These are phyloP conservation scores for Candida boleticola DNA, from an alignment of 805 yeast species.

Conservation along the genomic window DNA sequence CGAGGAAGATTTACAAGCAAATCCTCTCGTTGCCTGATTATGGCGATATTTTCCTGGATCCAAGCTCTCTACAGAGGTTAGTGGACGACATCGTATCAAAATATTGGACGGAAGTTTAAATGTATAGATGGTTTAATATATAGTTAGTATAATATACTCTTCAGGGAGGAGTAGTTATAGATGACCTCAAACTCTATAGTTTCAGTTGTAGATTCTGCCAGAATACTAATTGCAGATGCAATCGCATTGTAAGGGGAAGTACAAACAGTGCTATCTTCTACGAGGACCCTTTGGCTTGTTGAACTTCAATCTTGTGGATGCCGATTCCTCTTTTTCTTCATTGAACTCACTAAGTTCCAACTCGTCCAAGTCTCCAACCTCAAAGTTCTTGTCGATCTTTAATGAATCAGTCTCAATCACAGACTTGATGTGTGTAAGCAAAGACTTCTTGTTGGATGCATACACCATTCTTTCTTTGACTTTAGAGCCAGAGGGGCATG, in stretches of 20 bases:
- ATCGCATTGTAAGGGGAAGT: no score
- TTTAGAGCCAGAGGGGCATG: conserved; percentile 88
- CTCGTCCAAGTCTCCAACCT: conserved; percentile 73
- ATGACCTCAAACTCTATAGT: not conserved
- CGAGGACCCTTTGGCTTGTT: conserved; percentile 73
- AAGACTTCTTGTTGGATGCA: conserved; percentile 74
- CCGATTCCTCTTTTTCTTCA: conserved; percentile 12
- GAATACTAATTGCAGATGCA: not conserved
- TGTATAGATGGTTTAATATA: no score
- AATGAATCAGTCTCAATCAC: conserved; percentile 25
- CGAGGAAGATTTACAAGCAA: conserved; percentile 53
- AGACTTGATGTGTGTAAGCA: conserved; percentile 48
- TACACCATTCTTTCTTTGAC: conserved; percentile 91
- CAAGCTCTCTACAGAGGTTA: conserved; percentile 16
- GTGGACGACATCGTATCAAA: conserved; percentile 21
- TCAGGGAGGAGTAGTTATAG: not conserved
- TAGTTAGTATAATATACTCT: no score
- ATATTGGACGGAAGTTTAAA: not conserved
- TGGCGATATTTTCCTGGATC: conserved; percentile 16
- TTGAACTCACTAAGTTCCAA: conserved; percentile 53
- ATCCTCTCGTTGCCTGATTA: conserved; percentile 15
- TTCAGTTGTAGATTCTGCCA: not conserved
- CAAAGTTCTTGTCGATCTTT: conserved; percentile 48
- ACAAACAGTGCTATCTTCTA: conserved; percentile 39
- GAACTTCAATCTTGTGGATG: conserved; percentile 29